Conservation (phyloP, 176 grass and related monocot genomes). For the Hyparrhenia diplandra region DNA sequence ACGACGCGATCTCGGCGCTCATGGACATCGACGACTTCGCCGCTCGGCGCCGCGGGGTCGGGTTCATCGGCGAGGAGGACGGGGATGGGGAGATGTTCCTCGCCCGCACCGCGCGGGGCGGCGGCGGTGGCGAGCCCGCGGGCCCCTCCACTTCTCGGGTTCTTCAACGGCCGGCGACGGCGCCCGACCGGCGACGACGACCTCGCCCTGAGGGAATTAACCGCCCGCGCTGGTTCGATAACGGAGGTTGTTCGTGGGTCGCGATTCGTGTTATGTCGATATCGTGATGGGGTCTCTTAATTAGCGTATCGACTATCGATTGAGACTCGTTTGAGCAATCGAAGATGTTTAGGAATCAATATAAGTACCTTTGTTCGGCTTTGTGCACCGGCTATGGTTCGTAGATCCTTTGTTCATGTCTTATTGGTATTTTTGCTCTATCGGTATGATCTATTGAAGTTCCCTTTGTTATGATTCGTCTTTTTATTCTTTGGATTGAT, state of each 20-base stretch:
- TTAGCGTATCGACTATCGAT: slow-evolving; percentile 1
- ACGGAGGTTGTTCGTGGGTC: background rate
- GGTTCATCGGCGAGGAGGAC: slow-evolving; percentile 38
- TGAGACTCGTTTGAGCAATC: background rate
- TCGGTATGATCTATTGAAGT: background rate
- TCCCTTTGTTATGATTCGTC: background rate
- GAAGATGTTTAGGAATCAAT: slow-evolving; percentile 7
- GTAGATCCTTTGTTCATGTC: too few species aligned
- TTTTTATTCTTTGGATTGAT: background rate
- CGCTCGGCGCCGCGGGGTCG: slow-evolving; percentile 24
- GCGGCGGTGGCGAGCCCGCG: background rate
- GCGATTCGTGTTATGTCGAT: background rate
- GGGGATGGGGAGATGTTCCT: slow-evolving; percentile 32
- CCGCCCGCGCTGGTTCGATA: background rate
- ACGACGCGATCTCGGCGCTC: slow-evolving; percentile 46
- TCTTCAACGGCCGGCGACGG: slow-evolving; percentile 54
- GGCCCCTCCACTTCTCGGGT: slow-evolving; percentile 29
- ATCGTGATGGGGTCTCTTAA: background rate
- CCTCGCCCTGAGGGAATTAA: slow-evolving; percentile 17
- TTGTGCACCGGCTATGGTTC: background rate
- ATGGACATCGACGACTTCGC: slow-evolving; percentile 62
- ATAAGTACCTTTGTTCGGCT: background rate
- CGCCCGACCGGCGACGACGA: slow-evolving; percentile 53
- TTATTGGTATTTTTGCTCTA: slow-evolving; percentile 8
- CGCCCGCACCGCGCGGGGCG: background rate